Evolutionary conservation across 768 basidiomycete genomes (phyloP), one percentile per base, ranked within the genome.

Genomic region (Suillus fuscotomentosus): DNA sequence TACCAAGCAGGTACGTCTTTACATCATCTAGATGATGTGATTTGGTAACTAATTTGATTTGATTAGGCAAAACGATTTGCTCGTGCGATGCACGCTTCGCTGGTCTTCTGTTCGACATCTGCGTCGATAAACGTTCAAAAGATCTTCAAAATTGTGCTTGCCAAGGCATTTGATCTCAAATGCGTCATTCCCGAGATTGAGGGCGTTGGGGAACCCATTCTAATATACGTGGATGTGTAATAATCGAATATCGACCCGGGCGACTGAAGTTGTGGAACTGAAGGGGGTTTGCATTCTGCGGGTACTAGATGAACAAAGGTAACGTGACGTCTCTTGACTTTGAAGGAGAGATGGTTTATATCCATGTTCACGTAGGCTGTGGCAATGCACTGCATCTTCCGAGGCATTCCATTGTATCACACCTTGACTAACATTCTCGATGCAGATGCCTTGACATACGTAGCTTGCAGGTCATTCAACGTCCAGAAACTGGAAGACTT

Each of bases 61-160:
- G 45, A 42, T 3, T 72, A 96, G 93, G 97, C 97, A 51, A 97
- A 97, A 77, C 89, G 97, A 70, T 99, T 99, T 79, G 94, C 96
- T 66, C 91, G 93, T 76, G 97, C 97, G 60, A 99, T 99, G 97
- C 96, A 99, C 76, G 96, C 97, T 20, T 97, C 96, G n/a, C 80
- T 99, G 65, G 97, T 99, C 77, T 99, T 99, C 80, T 99, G 97
- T 80, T 98, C 97, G 60, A 99, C 97, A 56, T 94, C 94, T 56
- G 96, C 97, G 68, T 96, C 96, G 66, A 97, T 99, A 82, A 99
- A 99, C 78, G 97, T 99, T 62, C 97, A 99, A 83, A 99, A 99
- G 83, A 97, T 97, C 69, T 97, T 97, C 87, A 96, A 97, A 83
- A 97, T 97, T 77, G 94, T 97, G 53, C 85, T 97, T 59, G 92